Percentiles rank a stretch among this genome's conserved stretches.
Evolutionary conservation across 2,329 filamentous ascomycete species (phyloP).

Genomic region (Alternaria gansuensis): DNA sequence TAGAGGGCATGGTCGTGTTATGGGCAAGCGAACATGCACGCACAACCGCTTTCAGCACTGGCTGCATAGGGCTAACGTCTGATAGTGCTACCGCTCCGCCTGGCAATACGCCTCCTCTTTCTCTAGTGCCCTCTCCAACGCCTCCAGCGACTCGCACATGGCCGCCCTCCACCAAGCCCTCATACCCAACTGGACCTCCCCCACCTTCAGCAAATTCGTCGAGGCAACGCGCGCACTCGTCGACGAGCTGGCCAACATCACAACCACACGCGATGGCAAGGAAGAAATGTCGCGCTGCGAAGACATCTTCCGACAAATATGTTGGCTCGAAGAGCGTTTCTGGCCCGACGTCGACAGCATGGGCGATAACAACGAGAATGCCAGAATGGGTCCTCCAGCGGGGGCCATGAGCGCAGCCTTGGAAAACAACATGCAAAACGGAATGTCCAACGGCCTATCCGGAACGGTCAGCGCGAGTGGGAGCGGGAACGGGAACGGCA

Average conservation of each 20-base stretch:
- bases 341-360: slow-evolving; percentile 62
- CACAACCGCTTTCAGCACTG: neutral
- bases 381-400: slow-evolving; percentile 32
- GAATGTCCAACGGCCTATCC: slow-evolving; percentile 19
- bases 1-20: slow-evolving; percentile 76
- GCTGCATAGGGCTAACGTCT: slow-evolving; percentile 18
- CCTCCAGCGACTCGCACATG: slow-evolving; percentile 56
- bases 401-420: slow-evolving; percentile 32
- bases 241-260: slow-evolving; percentile 60
- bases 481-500: neutral
- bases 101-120: slow-evolving; percentile 61
- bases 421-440: slow-evolving; percentile 33
- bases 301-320: slow-evolving; percentile 58
- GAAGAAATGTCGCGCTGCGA: slow-evolving; percentile 60
- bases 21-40: slow-evolving; percentile 76
- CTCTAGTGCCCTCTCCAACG: slow-evolving; percentile 50
- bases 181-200: slow-evolving; percentile 62
- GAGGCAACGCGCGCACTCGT: slow-evolving; percentile 60
- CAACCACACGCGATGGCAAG: slow-evolving; percentile 58
- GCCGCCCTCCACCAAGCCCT: slow-evolving; percentile 60
- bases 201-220: slow-evolving; percentile 60
- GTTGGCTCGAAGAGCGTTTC: slow-evolving; percentile 59
- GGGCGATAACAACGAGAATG: slow-evolving; percentile 56
- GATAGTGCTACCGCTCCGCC: slow-evolving; percentile 57
- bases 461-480: slow-evolving; percentile 18